These are phyloP conservation scores for Fusarium sororula DNA, from an alignment of 2,329 filamentous ascomycete genomes.

Conservation along the genomic window DNA sequence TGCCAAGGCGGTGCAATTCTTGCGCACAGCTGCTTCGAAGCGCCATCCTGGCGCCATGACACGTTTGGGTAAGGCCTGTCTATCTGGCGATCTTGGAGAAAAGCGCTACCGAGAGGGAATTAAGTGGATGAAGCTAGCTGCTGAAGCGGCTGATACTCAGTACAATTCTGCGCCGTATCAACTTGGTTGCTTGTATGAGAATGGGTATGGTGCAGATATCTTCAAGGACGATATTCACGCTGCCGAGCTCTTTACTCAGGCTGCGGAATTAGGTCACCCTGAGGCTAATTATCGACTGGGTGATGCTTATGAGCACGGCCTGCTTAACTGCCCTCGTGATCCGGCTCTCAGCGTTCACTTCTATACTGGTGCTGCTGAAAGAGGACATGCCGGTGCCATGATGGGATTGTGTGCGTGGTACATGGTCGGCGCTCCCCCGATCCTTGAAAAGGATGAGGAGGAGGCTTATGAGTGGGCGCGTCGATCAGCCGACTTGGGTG, in stretches of 20 bases:
- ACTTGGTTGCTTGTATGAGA: constrained; percentile 87
- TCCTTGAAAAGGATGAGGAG: constrained; percentile 92
- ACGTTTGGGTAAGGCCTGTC: constrained; percentile 87
- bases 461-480: constrained; percentile 98
- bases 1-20: constrained; percentile 92
- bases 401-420: constrained; percentile 99
- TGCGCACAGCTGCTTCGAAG: constrained; percentile 89
- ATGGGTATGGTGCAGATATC: constrained; percentile 92
- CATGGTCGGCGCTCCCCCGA: constrained; percentile 90
- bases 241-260: constrained; percentile 92
- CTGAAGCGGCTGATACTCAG: constrained; percentile 87
- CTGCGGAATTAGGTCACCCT: constrained; percentile 88
- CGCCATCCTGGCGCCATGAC: constrained; percentile 96
- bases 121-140: constrained; percentile 94
- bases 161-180: constrained; percentile 96
- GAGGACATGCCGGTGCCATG: constrained; percentile 87
- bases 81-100: constrained; percentile 87
- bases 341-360: constrained; percentile 96
- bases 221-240: constrained; percentile 92
- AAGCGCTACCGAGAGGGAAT: constrained; percentile 90
- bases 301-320: constrained; percentile 96
- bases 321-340: constrained; percentile 86
- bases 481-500: constrained; percentile 86
- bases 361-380: constrained; percentile 91
- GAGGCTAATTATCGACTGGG: constrained; percentile 89